These are phyloP conservation scores for Encephalitozoon intestinalis DNA, from an alignment of 371 early-diverging fungal species.

Conservation along the genomic window DNA sequence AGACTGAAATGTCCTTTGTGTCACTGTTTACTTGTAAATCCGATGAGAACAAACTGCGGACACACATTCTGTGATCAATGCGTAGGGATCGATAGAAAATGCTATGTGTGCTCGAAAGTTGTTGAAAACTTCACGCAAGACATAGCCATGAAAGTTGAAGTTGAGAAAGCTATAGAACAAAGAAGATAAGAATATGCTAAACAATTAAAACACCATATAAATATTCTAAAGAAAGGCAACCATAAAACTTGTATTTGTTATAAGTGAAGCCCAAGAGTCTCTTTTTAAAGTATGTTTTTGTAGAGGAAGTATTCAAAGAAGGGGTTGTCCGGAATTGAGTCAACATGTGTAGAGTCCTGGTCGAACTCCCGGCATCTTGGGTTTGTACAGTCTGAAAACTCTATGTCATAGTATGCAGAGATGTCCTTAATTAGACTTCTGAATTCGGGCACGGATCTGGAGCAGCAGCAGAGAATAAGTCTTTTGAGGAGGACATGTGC, in stretches of 20 bases:
- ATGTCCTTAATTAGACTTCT: conserved; percentile 14
- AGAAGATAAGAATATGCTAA: neutral
- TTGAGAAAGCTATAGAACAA: conserved; percentile 18
- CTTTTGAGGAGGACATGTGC: conserved; percentile 27
- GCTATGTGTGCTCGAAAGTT: conserved; percentile 48
- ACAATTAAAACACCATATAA: neutral
- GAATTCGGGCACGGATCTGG: conserved; percentile 12
- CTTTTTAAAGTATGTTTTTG: conserved; percentile 17
- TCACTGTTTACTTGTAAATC: conserved; percentile 46
- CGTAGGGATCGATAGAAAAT: conserved; percentile 27
- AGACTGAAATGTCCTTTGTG: conserved; percentile 54
- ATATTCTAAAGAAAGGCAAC: too few relatives aligned
- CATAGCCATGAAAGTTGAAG: neutral
- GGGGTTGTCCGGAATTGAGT: neutral
- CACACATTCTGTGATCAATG: conserved; percentile 59
- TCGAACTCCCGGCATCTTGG: neutral
- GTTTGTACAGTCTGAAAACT: conserved; percentile 27
- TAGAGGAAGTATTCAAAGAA: conserved; percentile 19
- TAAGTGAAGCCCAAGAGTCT: too few relatives aligned
- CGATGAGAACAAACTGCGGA: conserved; percentile 52
- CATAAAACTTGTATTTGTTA: too few relatives aligned
- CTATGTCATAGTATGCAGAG: conserved; percentile 17
- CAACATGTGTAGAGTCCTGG: conserved; percentile 1
- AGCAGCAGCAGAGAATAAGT: conserved; percentile 15
- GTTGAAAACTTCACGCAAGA: conserved; percentile 4